These are phyloP conservation scores for Collybia sp. DNA, from an alignment of 768 basidiomycete species.

Conservation along the genomic window DNA sequence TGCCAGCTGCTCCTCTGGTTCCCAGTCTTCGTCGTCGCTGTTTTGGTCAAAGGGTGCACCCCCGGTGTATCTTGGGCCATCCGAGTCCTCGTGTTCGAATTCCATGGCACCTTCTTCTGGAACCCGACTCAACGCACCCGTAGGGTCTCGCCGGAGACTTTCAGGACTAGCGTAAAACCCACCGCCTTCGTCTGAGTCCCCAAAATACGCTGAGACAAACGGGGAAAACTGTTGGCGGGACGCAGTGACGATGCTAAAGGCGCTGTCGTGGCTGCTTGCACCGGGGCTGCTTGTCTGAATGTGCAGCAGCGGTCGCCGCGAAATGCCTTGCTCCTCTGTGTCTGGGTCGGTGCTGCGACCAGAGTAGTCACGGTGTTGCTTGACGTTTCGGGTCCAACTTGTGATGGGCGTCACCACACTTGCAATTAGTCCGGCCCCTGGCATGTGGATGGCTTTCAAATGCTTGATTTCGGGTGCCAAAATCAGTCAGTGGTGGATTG, in stretches of 20 bases:
- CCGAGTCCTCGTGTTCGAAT: conserved; percentile 5
- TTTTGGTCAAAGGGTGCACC: conserved; percentile 20
- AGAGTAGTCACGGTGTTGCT: too few species aligned
- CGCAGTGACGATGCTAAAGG: neutral
- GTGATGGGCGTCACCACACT: too few species aligned
- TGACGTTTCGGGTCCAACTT: too few species aligned
- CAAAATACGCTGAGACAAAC: neutral
- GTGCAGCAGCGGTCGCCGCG: too few species aligned
- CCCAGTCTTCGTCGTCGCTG: conserved; percentile 28
- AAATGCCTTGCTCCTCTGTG: too few species aligned
- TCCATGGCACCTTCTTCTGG: conserved; percentile 29
- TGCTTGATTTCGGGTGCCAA: too few species aligned
- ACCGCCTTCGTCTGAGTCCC: neutral
- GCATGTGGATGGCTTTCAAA: too few species aligned
- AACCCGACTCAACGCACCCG: conserved; percentile 22
- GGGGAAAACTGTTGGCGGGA: too few species aligned
- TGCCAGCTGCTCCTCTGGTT: conserved; percentile 38
- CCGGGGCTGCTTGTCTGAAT: neutral
- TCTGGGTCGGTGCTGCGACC: too few species aligned
- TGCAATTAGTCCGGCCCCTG: too few species aligned
- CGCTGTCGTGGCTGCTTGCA: neutral
- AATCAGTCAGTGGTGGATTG: too few species aligned
- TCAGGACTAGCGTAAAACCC: conserved; percentile 23
- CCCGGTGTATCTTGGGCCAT: conserved; percentile 5
- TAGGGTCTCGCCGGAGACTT: conserved; percentile 20